Conservation (phyloP, 2,329 filamentous ascomycete genomes). For the Colletotrichum falcatum region DNA sequence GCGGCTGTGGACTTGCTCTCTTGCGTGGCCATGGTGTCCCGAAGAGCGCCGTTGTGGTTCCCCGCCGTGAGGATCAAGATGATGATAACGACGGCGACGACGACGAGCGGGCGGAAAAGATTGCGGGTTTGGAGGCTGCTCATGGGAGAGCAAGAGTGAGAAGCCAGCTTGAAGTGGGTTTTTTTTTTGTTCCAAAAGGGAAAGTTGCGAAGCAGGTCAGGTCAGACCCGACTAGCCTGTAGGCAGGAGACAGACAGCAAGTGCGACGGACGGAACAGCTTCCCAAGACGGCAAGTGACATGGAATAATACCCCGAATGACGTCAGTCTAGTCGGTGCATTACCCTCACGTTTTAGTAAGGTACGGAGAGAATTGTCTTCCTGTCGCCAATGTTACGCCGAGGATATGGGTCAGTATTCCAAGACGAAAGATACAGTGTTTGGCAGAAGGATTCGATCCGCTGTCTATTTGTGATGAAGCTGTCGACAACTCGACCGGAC, state of each 20-base stretch:
- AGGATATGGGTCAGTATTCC: no score
- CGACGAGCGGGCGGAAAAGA: conserved; percentile 17
- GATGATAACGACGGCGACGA: conserved; percentile 27
- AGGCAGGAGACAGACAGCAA: not conserved
- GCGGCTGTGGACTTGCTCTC: conserved; percentile 23
- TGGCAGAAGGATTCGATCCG: not conserved
- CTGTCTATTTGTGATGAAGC: not conserved
- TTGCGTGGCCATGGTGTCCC: conserved; percentile 28
- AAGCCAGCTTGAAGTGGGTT: not conserved
- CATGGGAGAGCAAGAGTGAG: conserved; percentile 9
- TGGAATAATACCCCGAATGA: conserved; percentile 19
- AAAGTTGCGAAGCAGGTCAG: not conserved
- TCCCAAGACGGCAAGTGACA: conserved; percentile 15
- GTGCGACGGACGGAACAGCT: conserved; percentile 14
- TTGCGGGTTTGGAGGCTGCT: not conserved
- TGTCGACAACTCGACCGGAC: not conserved
- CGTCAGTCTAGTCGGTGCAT: conserved; percentile 21
- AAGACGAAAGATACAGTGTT: no score
- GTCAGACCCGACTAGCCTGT: not conserved
- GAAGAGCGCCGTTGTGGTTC: conserved; percentile 16
- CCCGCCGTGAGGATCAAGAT: conserved; percentile 21
- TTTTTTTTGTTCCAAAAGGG: not conserved
- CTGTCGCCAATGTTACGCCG: not conserved
- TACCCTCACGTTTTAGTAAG: not conserved
- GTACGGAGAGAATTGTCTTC: not conserved